Evolutionary conservation across 768 basidiomycete genomes (phyloP), one percentile per base, ranked within the genome.

Genomic region (Leccinum rimulosum): DNA sequence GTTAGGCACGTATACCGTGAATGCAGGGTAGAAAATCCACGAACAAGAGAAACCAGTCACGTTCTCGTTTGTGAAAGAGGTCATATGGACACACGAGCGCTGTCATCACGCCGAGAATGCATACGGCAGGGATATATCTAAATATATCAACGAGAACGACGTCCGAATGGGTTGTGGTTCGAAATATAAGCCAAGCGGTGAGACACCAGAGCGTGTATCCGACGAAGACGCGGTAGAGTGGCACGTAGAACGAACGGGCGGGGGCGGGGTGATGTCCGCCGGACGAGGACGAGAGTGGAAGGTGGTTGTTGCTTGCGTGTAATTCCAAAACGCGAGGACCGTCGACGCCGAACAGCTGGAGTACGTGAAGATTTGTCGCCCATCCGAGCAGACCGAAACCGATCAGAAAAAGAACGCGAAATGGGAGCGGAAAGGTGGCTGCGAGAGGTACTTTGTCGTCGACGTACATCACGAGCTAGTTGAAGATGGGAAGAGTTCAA

Each of bases 341-440:
- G 72, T 99, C 94, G 43, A 98, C 75, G 22, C 89, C 87, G 15
- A 88, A 77, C 11, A 80, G 64, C 62, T 87, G 79, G 50, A 98
- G 84, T 52, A 90, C 84, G 73, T 98, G 95, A 7, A 98, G 75
- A 73, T 98, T 99, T 35, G 88, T 85, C 0, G 94, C 94, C 95
- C 96, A 99, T 61, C 88, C 88, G 4, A 96, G 76, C 56, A 95
- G 83, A 11, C 93, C 95, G 35, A 92, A 65, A 19, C 91, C 89
- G 55, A 84, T 79, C 58, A 97, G 80, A 64, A 84, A 82, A 58
- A 97, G 82, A 27, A 93, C 92, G 61, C 97, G 90, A 71, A 94
- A 98, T 1, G 97, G 96, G 1, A 99, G 81, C 11, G 97, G 96
- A 70, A 96, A 90, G 19, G 76, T 75, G 38, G 80, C 76, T 55